Evolutionary conservation across 2,329 filamentous ascomycete species (phyloP), one percentile per base, ranked within the genome.

Genomic region (Tolypocladium tundrense): DNA sequence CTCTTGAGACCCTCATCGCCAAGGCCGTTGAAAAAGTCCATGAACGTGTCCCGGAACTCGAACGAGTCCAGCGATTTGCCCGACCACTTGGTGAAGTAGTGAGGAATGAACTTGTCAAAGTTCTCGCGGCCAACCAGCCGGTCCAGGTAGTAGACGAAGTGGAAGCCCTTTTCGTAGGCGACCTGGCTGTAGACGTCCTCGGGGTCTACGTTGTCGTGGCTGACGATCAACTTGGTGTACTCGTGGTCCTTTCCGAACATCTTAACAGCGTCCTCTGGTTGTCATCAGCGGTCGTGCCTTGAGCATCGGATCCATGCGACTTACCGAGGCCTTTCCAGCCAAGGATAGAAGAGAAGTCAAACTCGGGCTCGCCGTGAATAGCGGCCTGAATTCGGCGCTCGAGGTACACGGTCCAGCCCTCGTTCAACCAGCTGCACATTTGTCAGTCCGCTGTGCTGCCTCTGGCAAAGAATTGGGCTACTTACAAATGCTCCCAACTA

Each of bases 141-240:
- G 67, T 99, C 94, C 16, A 99, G 85, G 66, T 92, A 87, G 72
- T 91, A 97, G 52, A 99, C 79, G 72, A 97, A 95, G 68, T 90
- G 89, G 74, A 96, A 97, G 4, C 93, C 93, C 75, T 99, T 97
- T 70, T 97, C 93, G 67, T 99, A 99, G 0, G 94, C 91, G 40
- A 97, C 80, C 33, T 85, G 88, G 64, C 89, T 95, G 76, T 97
- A 99, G 1, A 93, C 90, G 72, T 99, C 94, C 70, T 97, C 94
- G 0, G 94, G 94, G 66, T 97, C 93, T 64, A 94, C 87, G 59
- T 90, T 91, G 69, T 93, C 89, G 62, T 97, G 86, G 69, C 90
- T 86, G 60, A 92, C 83, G 63, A 96, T 85, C 57, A 99, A 81
- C 72, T 95, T 95, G 9, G 94, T 99, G 75, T 94, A 97, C 65